Evolutionary conservation across 495 filamentous ascomycete genomes (phyloP).

Genomic region (Trichoderma reesei): DNA sequence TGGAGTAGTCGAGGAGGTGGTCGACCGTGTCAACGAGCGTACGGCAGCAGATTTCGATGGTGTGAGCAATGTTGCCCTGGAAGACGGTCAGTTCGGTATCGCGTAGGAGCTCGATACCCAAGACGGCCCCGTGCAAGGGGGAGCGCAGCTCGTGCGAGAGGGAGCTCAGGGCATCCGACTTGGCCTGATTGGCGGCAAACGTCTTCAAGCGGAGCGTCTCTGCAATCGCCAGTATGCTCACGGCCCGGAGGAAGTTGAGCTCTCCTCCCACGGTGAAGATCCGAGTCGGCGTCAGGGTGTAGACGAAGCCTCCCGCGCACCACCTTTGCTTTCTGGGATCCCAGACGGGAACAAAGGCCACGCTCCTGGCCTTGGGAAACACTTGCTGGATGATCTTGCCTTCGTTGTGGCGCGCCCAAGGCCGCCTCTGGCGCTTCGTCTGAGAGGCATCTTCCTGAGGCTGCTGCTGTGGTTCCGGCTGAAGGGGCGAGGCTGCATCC

Average conservation of each 20-base stretch:
- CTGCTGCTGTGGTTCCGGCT: neutral
- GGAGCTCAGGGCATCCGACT: slow-evolving; percentile 61
- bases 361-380: slow-evolving; percentile 43
- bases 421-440: slow-evolving; percentile 1
- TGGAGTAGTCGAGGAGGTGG: slow-evolving; percentile 47
- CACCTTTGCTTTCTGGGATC: slow-evolving; percentile 58
- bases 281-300: slow-evolving; percentile 39
- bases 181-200: slow-evolving; percentile 36
- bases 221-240: slow-evolving; percentile 51
- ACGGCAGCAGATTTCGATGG: slow-evolving; percentile 63
- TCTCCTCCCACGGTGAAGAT: slow-evolving; percentile 36
- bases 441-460: neutral
- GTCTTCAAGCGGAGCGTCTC: slow-evolving; percentile 46
- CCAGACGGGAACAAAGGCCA: slow-evolving; percentile 57
- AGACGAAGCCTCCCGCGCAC: slow-evolving; percentile 59
- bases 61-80: slow-evolving; percentile 58
- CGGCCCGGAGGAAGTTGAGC: slow-evolving; percentile 37
- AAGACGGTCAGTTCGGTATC: slow-evolving; percentile 40
- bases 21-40: slow-evolving; percentile 74
- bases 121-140: slow-evolving; percentile 67
- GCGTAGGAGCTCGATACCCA: slow-evolving; percentile 59
- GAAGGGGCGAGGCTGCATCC: slow-evolving; percentile 10
- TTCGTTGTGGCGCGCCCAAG: slow-evolving; percentile 13
- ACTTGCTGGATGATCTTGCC: slow-evolving; percentile 16
- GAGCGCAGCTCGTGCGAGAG: slow-evolving; percentile 72